phyloP scores from a whole-genome alignment of 139 green algal species.

The Spirogloea muscicola region DNA sequence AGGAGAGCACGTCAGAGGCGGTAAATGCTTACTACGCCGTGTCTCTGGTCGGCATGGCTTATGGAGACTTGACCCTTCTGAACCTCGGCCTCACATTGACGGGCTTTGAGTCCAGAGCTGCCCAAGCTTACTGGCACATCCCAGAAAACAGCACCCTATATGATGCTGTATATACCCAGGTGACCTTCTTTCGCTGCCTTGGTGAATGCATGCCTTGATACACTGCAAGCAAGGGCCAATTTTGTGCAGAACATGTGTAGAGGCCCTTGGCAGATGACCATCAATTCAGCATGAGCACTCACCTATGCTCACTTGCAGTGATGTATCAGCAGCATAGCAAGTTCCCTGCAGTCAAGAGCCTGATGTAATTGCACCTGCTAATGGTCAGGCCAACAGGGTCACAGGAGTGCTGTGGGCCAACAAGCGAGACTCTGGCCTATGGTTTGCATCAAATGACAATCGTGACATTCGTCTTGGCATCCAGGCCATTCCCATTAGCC shows the following conservation, averaged over 20 bases:
- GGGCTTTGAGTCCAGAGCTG: constrained; percentile 29
- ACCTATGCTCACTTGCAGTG: no score
- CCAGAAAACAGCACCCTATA: constrained; percentile 16
- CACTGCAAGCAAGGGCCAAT: neutral
- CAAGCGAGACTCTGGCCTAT: constrained; percentile 53
- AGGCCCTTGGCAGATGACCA: no score
- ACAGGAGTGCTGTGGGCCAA: constrained; percentile 52
- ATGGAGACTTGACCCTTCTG: constrained; percentile 32
- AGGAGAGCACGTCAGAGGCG: constrained; percentile 55
- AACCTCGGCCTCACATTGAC: constrained; percentile 42
- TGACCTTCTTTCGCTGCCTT: no score
- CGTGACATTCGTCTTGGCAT: constrained; percentile 51
- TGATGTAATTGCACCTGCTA: no score
- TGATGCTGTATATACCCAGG: no score
- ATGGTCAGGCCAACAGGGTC: constrained; percentile 21
- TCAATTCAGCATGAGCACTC: no score
- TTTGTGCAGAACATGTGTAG: no score
- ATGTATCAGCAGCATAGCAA: no score
- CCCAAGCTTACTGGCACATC: constrained; percentile 51
- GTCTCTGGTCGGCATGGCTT: constrained; percentile 37
- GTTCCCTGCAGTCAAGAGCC: no score
- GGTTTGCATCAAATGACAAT: constrained; percentile 42
- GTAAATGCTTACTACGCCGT: constrained; percentile 54
- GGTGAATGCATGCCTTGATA: neutral
- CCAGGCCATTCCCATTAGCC: constrained; percentile 49